Evolutionary conservation across 805 yeast genomes (phyloP), one percentile per base, ranked within the genome.

Genomic region (Candida mattraensis): DNA sequence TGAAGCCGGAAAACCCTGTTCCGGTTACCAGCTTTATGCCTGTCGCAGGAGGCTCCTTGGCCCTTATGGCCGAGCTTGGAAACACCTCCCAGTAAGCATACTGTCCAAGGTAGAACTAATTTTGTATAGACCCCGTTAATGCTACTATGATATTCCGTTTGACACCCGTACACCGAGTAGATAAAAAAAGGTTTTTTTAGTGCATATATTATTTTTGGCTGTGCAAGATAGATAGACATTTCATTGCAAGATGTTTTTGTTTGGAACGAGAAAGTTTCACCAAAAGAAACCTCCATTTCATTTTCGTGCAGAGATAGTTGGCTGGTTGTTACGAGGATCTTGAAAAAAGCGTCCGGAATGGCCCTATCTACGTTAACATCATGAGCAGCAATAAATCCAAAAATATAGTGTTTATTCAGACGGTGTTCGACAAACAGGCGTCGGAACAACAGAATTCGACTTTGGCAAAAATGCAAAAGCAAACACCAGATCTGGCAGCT

Each of bases 11-110:
- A 39, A 38, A 20, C 36, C 44, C 37, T 7, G 9, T 24, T 16
- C 16, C 25, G 9, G 11, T 28, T 12, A 28, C 35, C 23, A 18
- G 19, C 11, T 44, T 44, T 29, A 25, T 21, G 24, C 53, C 54
- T 5, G 28, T 50, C 26, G 53, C 53, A 4, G 51, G 53, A 15
- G 54, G 54, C 5, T 31, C 50, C 10, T 39, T 49, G 21, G 48
- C 48, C 15, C 17, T 34, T 17, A 28, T 51, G 18, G 24, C 30
- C 24, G 54, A 44, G 20, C 25, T 33, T 9, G 48, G 45, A n/a
- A 41, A 30, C 18, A 44, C 48, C 3, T 44, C 48, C 18, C 48
- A 44, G 30, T 44, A 30, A 31, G 35, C 12, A n/a, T 24, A 7
- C 17, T 5, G n/a, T n/a, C n/a, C n/a, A n/a, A n/a, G n/a, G 8